Percentiles rank a stretch among this genome's conserved stretches.
phyloP scores from a whole-genome alignment of 1,284 basidiomycete species.

The Takashimella tepidaria region DNA sequence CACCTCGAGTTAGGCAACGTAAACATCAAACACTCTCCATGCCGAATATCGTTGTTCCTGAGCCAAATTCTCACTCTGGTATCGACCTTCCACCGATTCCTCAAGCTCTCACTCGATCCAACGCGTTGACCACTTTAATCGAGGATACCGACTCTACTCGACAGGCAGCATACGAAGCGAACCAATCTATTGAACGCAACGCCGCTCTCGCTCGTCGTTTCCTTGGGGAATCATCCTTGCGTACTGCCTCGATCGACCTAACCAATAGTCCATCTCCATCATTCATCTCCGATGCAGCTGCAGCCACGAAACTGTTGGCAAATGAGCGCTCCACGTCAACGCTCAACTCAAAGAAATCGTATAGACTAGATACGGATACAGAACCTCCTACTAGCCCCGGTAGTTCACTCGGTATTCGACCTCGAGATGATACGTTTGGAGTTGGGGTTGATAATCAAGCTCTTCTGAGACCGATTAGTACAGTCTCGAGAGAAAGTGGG shows the following conservation, averaged over 20 bases:
- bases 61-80: background rate
- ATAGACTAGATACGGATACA: background rate
- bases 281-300: background rate
- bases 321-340: background rate
- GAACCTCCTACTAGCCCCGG: background rate
- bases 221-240: background rate
- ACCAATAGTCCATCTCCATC: background rate
- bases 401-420: background rate
- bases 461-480: background rate
- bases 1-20: background rate
- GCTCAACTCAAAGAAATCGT: background rate
- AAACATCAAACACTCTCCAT: constrained; percentile 7
- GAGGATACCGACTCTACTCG: background rate
- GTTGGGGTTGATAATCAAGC: no score
- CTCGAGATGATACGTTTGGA: background rate
- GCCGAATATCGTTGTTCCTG: background rate
- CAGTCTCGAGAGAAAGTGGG: background rate
- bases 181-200: constrained; percentile 3
- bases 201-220: constrained; percentile 4
- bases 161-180: background rate
- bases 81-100: background rate
- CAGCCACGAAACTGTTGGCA: background rate
- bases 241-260: no score
- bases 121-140: background rate
- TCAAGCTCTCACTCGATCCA: background rate